Evolutionary conservation across 2,329 filamentous ascomycete genomes (phyloP).

Genomic region (Neofusicoccum cordaticola): DNA sequence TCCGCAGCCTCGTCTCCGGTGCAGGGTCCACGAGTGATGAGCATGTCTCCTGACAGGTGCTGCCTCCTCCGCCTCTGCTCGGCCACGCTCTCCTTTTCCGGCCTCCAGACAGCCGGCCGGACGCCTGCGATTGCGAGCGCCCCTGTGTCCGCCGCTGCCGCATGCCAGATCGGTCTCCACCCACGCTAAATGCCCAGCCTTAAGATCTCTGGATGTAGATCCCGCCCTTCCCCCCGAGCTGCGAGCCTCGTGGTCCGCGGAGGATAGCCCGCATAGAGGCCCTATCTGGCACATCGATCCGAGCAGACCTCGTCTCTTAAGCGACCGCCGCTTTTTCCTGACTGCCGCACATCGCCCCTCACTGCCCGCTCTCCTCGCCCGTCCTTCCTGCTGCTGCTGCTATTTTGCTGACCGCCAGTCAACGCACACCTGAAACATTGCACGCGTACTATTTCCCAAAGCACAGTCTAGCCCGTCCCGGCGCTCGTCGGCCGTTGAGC

Average conservation of each 20-base stretch:
- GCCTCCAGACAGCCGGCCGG: too few species aligned
- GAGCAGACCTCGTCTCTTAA: background rate
- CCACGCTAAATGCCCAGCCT: background rate
- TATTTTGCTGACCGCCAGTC: background rate
- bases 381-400: background rate
- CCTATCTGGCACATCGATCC: background rate
- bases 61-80: background rate
- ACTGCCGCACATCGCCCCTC: background rate
- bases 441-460: background rate
- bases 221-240: slow-evolving; percentile 8
- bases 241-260: background rate
- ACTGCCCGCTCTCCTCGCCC: background rate
- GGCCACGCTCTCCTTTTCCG: background rate
- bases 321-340: background rate
- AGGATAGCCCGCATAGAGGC: background rate
- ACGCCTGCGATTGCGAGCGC: background rate
- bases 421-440: background rate
- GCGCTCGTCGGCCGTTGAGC: background rate
- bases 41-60: background rate
- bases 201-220: slow-evolving; percentile 3
- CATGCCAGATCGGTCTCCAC: background rate
- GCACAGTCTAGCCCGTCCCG: too few species aligned
- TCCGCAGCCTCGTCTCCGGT: too few species aligned
- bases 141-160: background rate
- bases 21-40: background rate